These are phyloP conservation scores for Cenchrus fungigraminus DNA, from an alignment of 176 grass and related monocot genomes.

Conservation along the genomic window DNA sequence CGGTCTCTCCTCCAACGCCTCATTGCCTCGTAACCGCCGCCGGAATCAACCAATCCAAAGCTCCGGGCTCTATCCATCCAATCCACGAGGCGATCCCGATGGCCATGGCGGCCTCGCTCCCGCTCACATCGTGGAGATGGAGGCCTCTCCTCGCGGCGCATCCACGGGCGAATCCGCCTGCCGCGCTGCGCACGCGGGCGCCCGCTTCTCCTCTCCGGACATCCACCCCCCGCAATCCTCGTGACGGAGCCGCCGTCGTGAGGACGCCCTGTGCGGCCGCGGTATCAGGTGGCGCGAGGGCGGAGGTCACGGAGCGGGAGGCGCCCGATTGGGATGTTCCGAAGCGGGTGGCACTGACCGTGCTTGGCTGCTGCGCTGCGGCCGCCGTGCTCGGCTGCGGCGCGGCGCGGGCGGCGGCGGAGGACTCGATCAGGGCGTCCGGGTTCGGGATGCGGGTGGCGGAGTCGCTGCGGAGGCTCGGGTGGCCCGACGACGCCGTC, in stretches of 20 bases:
- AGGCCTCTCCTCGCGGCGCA: not conserved
- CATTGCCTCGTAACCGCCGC: conserved; percentile 25
- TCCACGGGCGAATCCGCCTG: not conserved
- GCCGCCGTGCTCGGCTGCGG: conserved; percentile 39
- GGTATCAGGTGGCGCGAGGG: not conserved
- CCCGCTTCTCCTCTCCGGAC: not conserved
- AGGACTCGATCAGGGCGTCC: conserved; percentile 74
- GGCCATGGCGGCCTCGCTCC: conserved; percentile 20
- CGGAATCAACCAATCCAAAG: not conserved
- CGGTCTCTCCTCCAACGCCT: conserved; percentile 15
- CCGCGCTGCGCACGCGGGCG: conserved; percentile 17
- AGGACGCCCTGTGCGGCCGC: not conserved
- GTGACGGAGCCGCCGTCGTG: not conserved
- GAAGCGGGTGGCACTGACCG: conserved; percentile 30
- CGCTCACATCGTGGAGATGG: conserved; percentile 7
- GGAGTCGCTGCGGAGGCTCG: conserved; percentile 64
- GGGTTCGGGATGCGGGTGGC: conserved; percentile 83
- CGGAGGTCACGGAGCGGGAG: not conserved
- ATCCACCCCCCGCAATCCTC: not conserved
- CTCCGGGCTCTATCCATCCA: not conserved
- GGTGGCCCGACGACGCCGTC: conserved; percentile 86
- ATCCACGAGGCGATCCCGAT: not conserved
- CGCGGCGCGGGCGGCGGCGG: conserved; percentile 49
- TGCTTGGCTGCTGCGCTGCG: conserved; percentile 29
- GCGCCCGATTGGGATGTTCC: conserved; percentile 3